These are phyloP conservation scores for Sporisorium graminicola DNA, from an alignment of 1,284 basidiomycete species.

Conservation along the genomic window DNA sequence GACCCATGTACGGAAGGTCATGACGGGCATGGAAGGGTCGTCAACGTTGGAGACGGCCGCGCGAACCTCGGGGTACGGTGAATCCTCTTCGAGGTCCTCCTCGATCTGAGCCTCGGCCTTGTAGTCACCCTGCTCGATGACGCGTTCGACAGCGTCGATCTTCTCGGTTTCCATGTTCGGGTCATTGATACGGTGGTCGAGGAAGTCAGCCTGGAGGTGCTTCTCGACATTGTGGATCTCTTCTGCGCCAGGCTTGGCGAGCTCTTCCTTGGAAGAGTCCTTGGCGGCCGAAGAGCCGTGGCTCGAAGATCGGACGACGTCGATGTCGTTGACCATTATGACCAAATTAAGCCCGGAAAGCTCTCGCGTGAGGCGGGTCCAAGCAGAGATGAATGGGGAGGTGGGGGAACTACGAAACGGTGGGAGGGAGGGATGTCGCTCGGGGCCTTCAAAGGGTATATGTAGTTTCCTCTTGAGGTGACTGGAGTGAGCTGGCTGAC, in stretches of 20 bases:
- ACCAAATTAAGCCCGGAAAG: conserved; percentile 3
- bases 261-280: conserved; percentile 43
- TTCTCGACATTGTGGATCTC: conserved; percentile 50
- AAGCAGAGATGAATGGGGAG: background rate
- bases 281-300: conserved; percentile 34
- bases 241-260: conserved; percentile 11
- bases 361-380: conserved; percentile 12
- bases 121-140: conserved; percentile 56
- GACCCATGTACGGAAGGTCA: conserved; percentile 64
- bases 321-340: conserved; percentile 46
- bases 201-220: conserved; percentile 43
- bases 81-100: conserved; percentile 60
- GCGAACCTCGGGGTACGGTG: conserved; percentile 65
- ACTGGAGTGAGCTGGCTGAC: background rate
- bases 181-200: conserved; percentile 55
- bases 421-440: background rate
- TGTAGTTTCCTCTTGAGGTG: background rate
- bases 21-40: conserved; percentile 64
- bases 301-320: conserved; percentile 27
- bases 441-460: background rate
- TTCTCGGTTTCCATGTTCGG: conserved; percentile 54
- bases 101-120: conserved; percentile 53
- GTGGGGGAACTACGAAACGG: background rate
- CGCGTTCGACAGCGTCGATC: conserved; percentile 50
- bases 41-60: conserved; percentile 66